Conservation (phyloP, 2,329 filamentous ascomycete genomes). For the Colletotrichum lupini region DNA sequence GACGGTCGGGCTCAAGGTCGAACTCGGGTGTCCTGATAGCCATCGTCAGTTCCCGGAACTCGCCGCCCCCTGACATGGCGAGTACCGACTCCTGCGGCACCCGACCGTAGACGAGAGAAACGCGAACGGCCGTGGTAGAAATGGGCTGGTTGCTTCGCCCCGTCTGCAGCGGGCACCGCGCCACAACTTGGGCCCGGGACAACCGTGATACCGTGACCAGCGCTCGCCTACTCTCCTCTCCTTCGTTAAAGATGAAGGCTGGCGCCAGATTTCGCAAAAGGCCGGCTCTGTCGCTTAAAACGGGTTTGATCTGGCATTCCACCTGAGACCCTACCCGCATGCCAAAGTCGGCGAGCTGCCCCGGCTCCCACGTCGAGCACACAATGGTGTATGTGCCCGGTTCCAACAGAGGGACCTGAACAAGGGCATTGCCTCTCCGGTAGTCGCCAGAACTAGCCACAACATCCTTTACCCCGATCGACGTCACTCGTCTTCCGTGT, state of each 20-base stretch:
- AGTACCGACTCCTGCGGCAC: conserved; percentile 75
- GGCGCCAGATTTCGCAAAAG: conserved; percentile 71
- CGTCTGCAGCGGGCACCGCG: conserved; percentile 39
- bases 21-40: conserved; percentile 79
- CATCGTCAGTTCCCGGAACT: conserved; percentile 75
- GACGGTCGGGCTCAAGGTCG: conserved; percentile 75
- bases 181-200: conserved; percentile 70
- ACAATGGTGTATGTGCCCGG: conserved; percentile 87
- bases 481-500: conserved; percentile 75
- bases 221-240: conserved; percentile 53
- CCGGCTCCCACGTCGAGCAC: conserved; percentile 88
- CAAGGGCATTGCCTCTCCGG: conserved; percentile 79
- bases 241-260: conserved; percentile 62
- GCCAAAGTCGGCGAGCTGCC: conserved; percentile 79
- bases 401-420: conserved; percentile 69
- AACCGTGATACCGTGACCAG: conserved; percentile 57
- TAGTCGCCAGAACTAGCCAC: conserved; percentile 90
- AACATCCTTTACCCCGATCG: conserved; percentile 80
- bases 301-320: conserved; percentile 65
- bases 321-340: conserved; percentile 77
- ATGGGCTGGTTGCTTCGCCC: conserved; percentile 35
- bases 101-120: conserved; percentile 79
- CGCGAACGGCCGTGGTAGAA: conserved; percentile 63
- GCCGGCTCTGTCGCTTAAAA: conserved; percentile 82
- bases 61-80: conserved; percentile 75